Conservation (phyloP, 176 grass and related monocot species). For the Avena atlantica region DNA sequence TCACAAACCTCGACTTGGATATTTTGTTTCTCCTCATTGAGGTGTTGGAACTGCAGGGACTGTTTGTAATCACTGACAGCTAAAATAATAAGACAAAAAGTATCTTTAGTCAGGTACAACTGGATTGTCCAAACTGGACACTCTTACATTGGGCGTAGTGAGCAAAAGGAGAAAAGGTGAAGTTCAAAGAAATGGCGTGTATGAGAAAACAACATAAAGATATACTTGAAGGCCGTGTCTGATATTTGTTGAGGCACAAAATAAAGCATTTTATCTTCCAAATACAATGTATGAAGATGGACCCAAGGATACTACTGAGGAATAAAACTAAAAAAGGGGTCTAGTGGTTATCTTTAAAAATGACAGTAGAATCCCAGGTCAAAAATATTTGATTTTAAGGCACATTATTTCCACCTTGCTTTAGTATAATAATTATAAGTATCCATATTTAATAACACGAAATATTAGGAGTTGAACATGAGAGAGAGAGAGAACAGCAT, state of each 20-base stretch:
- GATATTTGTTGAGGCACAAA: constrained; percentile 29
- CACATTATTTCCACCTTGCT: constrained; percentile 19
- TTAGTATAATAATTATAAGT: constrained; percentile 25
- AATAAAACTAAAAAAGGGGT: background rate
- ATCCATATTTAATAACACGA: constrained; percentile 12
- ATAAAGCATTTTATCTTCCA: background rate
- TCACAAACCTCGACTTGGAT: constrained; percentile 83
- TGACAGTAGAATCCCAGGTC: background rate
- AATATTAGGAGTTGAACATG: constrained; percentile 23
- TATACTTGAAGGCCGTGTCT: constrained; percentile 17
- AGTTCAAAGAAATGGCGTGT: constrained; percentile 13
- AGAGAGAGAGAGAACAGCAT: constrained; percentile 41
- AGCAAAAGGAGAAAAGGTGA: constrained; percentile 30
- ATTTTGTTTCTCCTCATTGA: constrained; percentile 98
- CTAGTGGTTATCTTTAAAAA: background rate
- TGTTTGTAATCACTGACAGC: constrained; percentile 93
- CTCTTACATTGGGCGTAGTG: background rate
- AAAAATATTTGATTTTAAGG: background rate
- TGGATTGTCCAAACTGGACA: constrained; percentile 21
- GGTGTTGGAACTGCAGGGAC: constrained; percentile 85
- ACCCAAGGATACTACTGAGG: constrained; percentile 4
- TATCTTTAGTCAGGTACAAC: constrained; percentile 18
- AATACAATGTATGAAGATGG: constrained; percentile 2
- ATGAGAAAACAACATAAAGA: constrained; percentile 17
- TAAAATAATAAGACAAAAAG: constrained; percentile 46